Evolutionary conservation across 129 eudicot species (phyloP).

Genomic region (Escallonia rubra): DNA sequence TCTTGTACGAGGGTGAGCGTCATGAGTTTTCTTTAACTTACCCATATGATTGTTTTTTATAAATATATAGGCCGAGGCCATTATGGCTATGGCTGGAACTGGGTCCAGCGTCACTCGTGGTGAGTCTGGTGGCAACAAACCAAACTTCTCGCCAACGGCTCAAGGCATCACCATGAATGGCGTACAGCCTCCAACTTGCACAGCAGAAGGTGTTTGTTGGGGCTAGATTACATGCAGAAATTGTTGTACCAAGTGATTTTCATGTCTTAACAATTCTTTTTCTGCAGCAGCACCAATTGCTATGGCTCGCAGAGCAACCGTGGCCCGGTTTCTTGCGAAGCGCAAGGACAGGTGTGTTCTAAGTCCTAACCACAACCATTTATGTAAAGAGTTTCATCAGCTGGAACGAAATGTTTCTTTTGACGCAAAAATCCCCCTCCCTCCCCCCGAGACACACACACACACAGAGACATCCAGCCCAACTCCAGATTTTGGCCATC

Average conservation of each 20-base stretch:
- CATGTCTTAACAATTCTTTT: neutral
- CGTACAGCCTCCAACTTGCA: neutral
- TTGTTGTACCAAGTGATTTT: too few relatives aligned
- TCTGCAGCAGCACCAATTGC: slow-evolving; percentile 12
- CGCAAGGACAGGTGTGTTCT: slow-evolving; percentile 13
- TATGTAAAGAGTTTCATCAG: too few relatives aligned
- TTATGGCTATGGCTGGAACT: neutral
- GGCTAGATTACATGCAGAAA: neutral
- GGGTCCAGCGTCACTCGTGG: neutral
- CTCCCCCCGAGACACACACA: too few relatives aligned
- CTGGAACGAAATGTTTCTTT: too few relatives aligned
- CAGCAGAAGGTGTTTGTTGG: neutral
- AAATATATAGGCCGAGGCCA: neutral
- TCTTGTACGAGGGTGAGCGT: neutral
- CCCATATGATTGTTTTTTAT: neutral
- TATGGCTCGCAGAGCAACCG: slow-evolving; percentile 33
- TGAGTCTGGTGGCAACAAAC: neutral
- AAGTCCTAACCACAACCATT: too few relatives aligned
- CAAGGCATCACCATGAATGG: neutral
- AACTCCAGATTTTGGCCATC: too few relatives aligned
- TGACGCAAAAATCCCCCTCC: too few relatives aligned
- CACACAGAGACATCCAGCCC: too few relatives aligned
- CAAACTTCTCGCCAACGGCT: neutral
- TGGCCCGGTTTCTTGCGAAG: slow-evolving; percentile 28
- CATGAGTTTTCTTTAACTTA: neutral